phyloP scores from a whole-genome alignment of 805 yeast genomes.

The Vanderwaltozyma yarrowii region DNA sequence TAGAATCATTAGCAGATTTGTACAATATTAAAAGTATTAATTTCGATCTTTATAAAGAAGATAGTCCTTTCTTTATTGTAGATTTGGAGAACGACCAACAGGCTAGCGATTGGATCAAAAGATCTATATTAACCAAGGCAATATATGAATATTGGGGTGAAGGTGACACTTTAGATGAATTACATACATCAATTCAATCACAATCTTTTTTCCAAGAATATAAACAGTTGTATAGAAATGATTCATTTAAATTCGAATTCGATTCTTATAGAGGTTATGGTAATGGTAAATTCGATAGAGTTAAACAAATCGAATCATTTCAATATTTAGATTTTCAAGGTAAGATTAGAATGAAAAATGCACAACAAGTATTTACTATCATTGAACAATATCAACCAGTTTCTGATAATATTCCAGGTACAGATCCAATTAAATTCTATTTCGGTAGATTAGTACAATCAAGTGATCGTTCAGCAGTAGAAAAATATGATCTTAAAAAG shows the following conservation, averaged over 20 bases:
- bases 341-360: slow-evolving; percentile 63
- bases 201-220: slow-evolving; percentile 16
- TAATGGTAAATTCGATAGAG: slow-evolving; percentile 29
- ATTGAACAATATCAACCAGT: slow-evolving; percentile 62
- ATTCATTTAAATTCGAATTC: slow-evolving; percentile 73
- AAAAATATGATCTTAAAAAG: slow-evolving; percentile 67
- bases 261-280: slow-evolving; percentile 67
- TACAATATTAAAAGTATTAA: slow-evolving; percentile 44
- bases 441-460: slow-evolving; percentile 65
- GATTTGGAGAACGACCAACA: slow-evolving; percentile 54
- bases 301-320: slow-evolving; percentile 62
- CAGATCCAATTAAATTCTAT: slow-evolving; percentile 46
- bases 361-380: slow-evolving; percentile 60
- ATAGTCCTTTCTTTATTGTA: slow-evolving; percentile 63
- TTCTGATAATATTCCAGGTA: slow-evolving; percentile 33
- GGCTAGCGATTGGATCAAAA: slow-evolving; percentile 51
- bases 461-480: slow-evolving; percentile 59
- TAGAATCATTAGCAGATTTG: slow-evolving; percentile 72
- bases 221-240: slow-evolving; percentile 28
- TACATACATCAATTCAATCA: slow-evolving; percentile 41
- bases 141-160: slow-evolving; percentile 78
- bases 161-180: slow-evolving; percentile 43
- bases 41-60: slow-evolving; percentile 45
- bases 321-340: slow-evolving; percentile 65
- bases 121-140: slow-evolving; percentile 64